These are phyloP conservation scores for Solanum pimpinellifolium DNA, from an alignment of 257 asterid genomes.

Conservation along the genomic window DNA sequence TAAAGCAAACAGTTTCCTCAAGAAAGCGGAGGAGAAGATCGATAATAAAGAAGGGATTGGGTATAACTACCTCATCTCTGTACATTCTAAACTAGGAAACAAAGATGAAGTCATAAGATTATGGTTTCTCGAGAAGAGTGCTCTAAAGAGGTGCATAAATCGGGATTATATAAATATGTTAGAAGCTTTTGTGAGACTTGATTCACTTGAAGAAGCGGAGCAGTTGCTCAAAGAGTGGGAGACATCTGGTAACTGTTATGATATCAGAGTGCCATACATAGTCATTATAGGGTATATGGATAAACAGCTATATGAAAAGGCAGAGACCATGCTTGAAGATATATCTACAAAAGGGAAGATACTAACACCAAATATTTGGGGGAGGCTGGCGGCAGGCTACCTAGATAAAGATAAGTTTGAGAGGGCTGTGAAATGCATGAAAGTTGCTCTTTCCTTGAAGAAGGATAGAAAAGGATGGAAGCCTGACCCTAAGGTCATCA, in stretches of 20 bases:
- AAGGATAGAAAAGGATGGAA: slow-evolving; percentile 13
- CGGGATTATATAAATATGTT: slow-evolving; percentile 51
- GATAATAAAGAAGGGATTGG: slow-evolving; percentile 40
- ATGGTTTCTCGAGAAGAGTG: slow-evolving; percentile 41
- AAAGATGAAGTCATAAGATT: slow-evolving; percentile 47
- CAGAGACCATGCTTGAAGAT: slow-evolving; percentile 40
- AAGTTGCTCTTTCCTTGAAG: slow-evolving; percentile 28
- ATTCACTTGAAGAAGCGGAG: slow-evolving; percentile 52
- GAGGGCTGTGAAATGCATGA: slow-evolving; percentile 36
- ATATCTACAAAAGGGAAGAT: slow-evolving; percentile 31
- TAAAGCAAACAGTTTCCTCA: slow-evolving; percentile 47
- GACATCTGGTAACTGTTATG: slow-evolving; percentile 53
- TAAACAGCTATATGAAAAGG: slow-evolving; percentile 43
- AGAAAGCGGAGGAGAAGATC: slow-evolving; percentile 50
- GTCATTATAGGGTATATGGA: slow-evolving; percentile 35
- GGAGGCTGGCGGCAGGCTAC: slow-evolving; percentile 43
- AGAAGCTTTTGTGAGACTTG: slow-evolving; percentile 59
- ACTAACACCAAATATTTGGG: slow-evolving; percentile 39
- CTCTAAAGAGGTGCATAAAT: slow-evolving; percentile 44
- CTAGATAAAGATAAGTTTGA: slow-evolving; percentile 33
- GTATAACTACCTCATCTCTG: slow-evolving; percentile 65
- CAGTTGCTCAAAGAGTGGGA: slow-evolving; percentile 64
- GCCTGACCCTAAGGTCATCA: slow-evolving; percentile 27
- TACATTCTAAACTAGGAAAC: slow-evolving; percentile 54
- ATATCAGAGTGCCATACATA: slow-evolving; percentile 47